These are phyloP conservation scores for Podaxis sp. DNA, from an alignment of 768 basidiomycete species.

Conservation along the genomic window DNA sequence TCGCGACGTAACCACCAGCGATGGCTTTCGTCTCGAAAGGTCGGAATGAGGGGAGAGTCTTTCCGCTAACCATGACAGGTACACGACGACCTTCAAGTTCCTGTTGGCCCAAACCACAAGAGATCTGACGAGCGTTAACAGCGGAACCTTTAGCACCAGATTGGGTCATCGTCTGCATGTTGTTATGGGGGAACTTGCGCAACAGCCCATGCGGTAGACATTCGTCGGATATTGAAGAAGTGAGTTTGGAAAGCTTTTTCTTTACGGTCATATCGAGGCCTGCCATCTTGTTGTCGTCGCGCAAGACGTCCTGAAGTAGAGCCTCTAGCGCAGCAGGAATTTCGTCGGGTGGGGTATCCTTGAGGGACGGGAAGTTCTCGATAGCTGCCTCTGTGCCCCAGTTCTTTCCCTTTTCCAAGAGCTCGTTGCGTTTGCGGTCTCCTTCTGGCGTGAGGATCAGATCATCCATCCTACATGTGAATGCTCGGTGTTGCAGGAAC, in stretches of 20 bases:
- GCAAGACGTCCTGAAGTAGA: slow-evolving; percentile 87
- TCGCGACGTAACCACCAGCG: slow-evolving; percentile 96
- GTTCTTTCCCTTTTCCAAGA: slow-evolving; percentile 65
- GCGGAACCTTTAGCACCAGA: slow-evolving; percentile 98
- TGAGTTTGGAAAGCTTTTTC: slow-evolving; percentile 80
- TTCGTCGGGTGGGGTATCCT: slow-evolving; percentile 48
- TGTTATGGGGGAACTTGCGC: slow-evolving; percentile 94
- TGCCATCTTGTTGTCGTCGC: slow-evolving; percentile 97
- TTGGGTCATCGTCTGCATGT: slow-evolving; percentile 99
- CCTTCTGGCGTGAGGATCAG: slow-evolving; percentile 84
- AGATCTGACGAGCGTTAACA: slow-evolving; percentile 97
- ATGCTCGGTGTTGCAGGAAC: slow-evolving; percentile 94
- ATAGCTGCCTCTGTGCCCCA: slow-evolving; percentile 88
- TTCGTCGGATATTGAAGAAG: slow-evolving; percentile 84
- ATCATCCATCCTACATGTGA: slow-evolving; percentile 99
- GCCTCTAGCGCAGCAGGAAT: slow-evolving; percentile 54
- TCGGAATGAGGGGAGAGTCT: slow-evolving; percentile 96
- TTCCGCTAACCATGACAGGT: slow-evolving; percentile 98
- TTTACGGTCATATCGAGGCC: slow-evolving; percentile 93
- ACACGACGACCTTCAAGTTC: slow-evolving; percentile 98
- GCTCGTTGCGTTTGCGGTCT: slow-evolving; percentile 63
- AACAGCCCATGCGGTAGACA: slow-evolving; percentile 85
- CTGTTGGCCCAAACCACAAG: slow-evolving; percentile 96
- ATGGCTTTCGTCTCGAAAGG: slow-evolving; percentile 98
- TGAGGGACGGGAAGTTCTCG: slow-evolving; percentile 84